phyloP scores from a whole-genome alignment of 2,329 filamentous ascomycete genomes.

The Colletotrichum plurivorum region DNA sequence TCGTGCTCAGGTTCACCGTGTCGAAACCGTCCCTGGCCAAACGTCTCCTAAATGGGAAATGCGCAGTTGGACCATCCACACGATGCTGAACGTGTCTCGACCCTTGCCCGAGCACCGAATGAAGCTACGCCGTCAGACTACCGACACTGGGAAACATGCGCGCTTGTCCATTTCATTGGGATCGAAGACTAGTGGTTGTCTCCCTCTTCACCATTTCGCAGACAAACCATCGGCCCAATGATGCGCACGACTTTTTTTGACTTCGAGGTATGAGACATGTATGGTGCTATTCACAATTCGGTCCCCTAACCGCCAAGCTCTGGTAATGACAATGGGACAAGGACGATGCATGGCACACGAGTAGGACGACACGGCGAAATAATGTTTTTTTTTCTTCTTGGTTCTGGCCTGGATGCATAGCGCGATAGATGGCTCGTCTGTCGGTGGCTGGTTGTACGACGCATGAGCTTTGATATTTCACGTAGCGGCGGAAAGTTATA shows the following conservation, averaged over 20 bases:
- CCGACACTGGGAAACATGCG: too few species aligned
- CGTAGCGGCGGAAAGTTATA: conserved; percentile 50
- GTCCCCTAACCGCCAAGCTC: conserved; percentile 13
- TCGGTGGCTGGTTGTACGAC: conserved; percentile 47
- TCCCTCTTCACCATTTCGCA: conserved; percentile 11
- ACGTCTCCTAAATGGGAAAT: too few species aligned
- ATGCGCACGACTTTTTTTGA: conserved; percentile 20
- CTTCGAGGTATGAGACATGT: conserved; percentile 42
- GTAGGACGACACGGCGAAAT: conserved; percentile 38
- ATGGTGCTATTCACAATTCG: conserved; percentile 35
- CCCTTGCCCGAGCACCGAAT: too few species aligned
- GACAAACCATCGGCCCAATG: neutral
- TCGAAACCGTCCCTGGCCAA: too few species aligned
- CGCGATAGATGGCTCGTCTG: conserved; percentile 37
- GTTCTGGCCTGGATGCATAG: conserved; percentile 44
- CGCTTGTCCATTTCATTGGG: too few species aligned
- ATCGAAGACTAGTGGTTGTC: too few species aligned
- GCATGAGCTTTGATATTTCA: conserved; percentile 47
- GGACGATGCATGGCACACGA: conserved; percentile 39
- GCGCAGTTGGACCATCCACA: too few species aligned
- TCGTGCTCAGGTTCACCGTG: too few species aligned
- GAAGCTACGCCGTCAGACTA: too few species aligned
- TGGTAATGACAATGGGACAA: neutral
- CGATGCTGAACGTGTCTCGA: too few species aligned
- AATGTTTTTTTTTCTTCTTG: conserved; percentile 25